Percentiles rank a stretch among this genome's conserved stretches.
These are phyloP conservation scores for Pseudogymnoascus pannorum DNA, from an alignment of 2,329 filamentous ascomycete genomes.

Conservation along the genomic window DNA sequence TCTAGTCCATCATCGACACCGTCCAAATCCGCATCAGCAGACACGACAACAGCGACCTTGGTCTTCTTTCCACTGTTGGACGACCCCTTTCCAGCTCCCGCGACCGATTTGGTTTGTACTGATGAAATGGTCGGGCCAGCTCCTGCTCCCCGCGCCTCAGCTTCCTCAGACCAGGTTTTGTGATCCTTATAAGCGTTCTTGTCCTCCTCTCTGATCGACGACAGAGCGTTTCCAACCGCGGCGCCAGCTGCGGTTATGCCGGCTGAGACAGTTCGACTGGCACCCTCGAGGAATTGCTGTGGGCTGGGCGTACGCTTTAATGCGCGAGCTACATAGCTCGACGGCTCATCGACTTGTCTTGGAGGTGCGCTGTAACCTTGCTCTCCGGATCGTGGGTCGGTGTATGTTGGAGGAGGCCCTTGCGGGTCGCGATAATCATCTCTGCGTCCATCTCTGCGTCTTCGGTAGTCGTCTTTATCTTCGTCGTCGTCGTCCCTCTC, in stretches of 20 bases:
- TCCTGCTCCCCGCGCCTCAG: slow-evolving; percentile 55
- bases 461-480: slow-evolving; percentile 47
- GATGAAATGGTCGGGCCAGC: slow-evolving; percentile 25
- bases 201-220: slow-evolving; percentile 78
- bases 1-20: slow-evolving; percentile 54
- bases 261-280: slow-evolving; percentile 72
- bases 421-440: slow-evolving; percentile 40
- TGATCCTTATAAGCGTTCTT: slow-evolving; percentile 75
- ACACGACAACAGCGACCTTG: slow-evolving; percentile 83
- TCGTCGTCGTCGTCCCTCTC: slow-evolving; percentile 73
- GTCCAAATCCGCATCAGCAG: slow-evolving; percentile 60
- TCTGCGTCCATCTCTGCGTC: slow-evolving; percentile 43
- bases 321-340: slow-evolving; percentile 64
- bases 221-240: slow-evolving; percentile 73
- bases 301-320: slow-evolving; percentile 77
- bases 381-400: slow-evolving; percentile 32
- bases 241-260: slow-evolving; percentile 78
- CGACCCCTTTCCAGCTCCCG: neutral
- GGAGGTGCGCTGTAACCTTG: slow-evolving; percentile 36
- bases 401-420: slow-evolving; percentile 33
- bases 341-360: slow-evolving; percentile 37
- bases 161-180: slow-evolving; percentile 88
- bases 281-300: slow-evolving; percentile 79
- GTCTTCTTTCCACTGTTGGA: slow-evolving; percentile 43
- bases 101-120: neutral